Evolutionary conservation across 2,329 filamentous ascomycete genomes (phyloP), one percentile per base, ranked within the genome.

Genomic region (Sarocladium strictum): DNA sequence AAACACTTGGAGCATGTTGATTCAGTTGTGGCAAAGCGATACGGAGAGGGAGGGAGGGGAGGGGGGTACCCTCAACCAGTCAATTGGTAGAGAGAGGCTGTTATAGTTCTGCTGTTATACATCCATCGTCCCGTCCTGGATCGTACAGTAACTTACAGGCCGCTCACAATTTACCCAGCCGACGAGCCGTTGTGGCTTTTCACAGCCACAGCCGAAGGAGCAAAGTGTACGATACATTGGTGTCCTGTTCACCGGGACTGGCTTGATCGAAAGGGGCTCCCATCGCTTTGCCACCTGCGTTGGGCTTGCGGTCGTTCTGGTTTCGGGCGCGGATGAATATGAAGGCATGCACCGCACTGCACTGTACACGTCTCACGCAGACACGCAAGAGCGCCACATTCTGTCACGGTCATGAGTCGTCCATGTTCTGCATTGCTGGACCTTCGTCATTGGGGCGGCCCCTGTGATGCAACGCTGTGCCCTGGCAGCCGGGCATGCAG

Each of bases 131-230:
- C n/a, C n/a, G n/a, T n/a, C n/a, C n/a, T n/a, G n/a, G n/a, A n/a
- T n/a, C n/a, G n/a, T n/a, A n/a, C n/a, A n/a, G n/a, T n/a, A n/a
- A n/a, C n/a, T n/a, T n/a, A n/a, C n/a, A n/a, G 21, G 21, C 17
- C 3, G 17, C 7, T 4, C 23, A 5, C 43, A 47, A 35, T 51
- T n/a, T 19, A 32, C 35, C 27, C 47, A 51, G 47, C 47, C 47
- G 47, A 51, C n/a, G 47, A 51, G 47, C 47, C 27, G 47, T 19
- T 51, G 47, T 33, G 26, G 47, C 27, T 35, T 35, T 35, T 21
- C 27, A 51, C 15, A 51, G 47, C 47, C 47, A 33, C 47, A 17
- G n/a, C 47, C 27, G 35, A 27, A 51, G 19, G 10, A 29, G 47
- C 47, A 51, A 51, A 11, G 47, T n/a, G n/a, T n/a, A n/a, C n/a